phyloP scores from a whole-genome alignment of 2,329 filamentous ascomycete genomes.

The Trichoderma aggressivum region DNA sequence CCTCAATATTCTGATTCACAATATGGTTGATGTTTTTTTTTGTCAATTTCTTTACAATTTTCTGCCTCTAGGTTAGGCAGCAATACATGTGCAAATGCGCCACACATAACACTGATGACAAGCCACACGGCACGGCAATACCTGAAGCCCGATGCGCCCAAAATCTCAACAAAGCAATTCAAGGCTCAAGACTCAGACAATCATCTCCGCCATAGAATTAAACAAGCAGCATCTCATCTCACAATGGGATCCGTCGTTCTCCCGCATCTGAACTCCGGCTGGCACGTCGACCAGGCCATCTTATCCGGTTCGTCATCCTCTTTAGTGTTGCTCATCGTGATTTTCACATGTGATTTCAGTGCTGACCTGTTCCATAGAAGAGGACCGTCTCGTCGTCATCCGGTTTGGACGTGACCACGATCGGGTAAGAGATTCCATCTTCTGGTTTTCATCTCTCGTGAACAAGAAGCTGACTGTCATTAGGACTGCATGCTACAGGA shows the following conservation, averaged over 20 bases:
- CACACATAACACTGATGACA: background rate
- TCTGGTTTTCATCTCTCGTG: background rate
- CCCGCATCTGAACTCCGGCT: conserved; percentile 85
- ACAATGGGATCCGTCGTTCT: conserved; percentile 80
- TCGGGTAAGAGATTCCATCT: conserved; percentile 37
- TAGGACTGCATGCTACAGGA: conserved; percentile 70
- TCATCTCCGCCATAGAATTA: background rate
- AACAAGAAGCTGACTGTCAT: conserved; percentile 58
- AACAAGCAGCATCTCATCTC: conserved; percentile 4
- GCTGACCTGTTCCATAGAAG: conserved; percentile 53
- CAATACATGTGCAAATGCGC: background rate
- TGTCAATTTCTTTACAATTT: background rate
- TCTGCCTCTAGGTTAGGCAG: background rate
- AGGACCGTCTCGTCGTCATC: conserved; percentile 90
- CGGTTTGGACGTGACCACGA: conserved; percentile 88
- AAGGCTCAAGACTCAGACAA: background rate
- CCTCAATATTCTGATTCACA: background rate
- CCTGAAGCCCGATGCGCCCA: conserved; percentile 8
- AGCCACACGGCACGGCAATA: conserved; percentile 16
- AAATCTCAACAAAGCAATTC: background rate
- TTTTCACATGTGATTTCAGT: background rate
- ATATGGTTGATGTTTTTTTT: background rate
- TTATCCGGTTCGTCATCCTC: conserved; percentile 28
- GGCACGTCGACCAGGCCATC: conserved; percentile 98
- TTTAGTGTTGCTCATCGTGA: background rate